Evolutionary conservation across 2,329 filamentous ascomycete genomes (phyloP), one percentile per base, ranked within the genome.

Genomic region (Pseudocercospora crystallina): DNA sequence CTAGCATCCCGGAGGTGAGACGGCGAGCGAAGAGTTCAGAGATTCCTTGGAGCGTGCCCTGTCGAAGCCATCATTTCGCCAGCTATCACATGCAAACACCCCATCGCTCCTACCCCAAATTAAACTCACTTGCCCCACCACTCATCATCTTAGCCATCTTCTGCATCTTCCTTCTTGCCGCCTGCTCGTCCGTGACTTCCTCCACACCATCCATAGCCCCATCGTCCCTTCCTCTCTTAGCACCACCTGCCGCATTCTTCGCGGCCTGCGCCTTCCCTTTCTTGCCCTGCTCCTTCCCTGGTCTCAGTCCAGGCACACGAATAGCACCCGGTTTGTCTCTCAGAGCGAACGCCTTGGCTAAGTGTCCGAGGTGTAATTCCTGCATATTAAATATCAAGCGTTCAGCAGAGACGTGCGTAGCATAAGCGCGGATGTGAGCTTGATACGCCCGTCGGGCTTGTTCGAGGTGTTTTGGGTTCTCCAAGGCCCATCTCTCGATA

Each of bases 351-450:
- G 87, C 89, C 76, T 99, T 99, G 7, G 92, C 92, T 58, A 94
- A 76, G 76, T 99, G 94, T 2, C 94, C 94, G 7, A 97, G 74
- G 69, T 99, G 94, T 40, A 99, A 74, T 64, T 89, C 83, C 53
- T 89, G 90, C 71, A 96, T 95, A 69, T 97, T 89, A 69, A 99
- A 99, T 67, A 87, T 91, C 45, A 77, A 76, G 45, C 94, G 81
- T 73, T 99, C 94, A 37, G 86, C 85, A 29, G 88, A 85, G 26
- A 92, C 82, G 70, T 99, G 94, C 0, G 94, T 99, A 2, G 94
- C 90, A 69, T 99, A 99, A 1, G 94, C 94, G 47, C 94, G 81
- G 47, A 99, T 86, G 65, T 97, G 91, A 43, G 89, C 94, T 66
- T 95, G 90, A 74, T 89, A 99, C 0, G 86, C 94, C 60, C 89